Percentiles rank a stretch among this genome's conserved stretches.
phyloP scores from a whole-genome alignment of 306 rosid genomes.

The Cucurbita ficifolia region DNA sequence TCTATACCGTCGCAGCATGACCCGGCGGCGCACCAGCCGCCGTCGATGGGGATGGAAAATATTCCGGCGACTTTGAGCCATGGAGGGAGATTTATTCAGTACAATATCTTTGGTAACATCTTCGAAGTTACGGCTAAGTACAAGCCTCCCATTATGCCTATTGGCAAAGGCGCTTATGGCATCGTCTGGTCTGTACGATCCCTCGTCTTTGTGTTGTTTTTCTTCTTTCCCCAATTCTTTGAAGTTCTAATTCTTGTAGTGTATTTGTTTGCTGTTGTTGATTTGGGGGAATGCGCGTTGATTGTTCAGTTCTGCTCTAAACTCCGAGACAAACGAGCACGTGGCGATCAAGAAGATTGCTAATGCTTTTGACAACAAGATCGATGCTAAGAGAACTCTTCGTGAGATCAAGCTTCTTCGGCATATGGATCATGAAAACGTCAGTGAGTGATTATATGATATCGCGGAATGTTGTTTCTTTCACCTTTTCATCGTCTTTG shows the following conservation, averaged over 20 bases:
- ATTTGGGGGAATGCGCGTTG: not conserved
- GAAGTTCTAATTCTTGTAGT: not conserved
- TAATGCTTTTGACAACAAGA: slow-evolving; percentile 83
- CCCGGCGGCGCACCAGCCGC: slow-evolving; percentile 16
- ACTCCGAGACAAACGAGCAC: slow-evolving; percentile 78
- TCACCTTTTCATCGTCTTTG: not conserved
- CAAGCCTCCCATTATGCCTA: slow-evolving; percentile 96
- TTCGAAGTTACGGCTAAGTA: slow-evolving; percentile 86
- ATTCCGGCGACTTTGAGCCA: slow-evolving; percentile 88
- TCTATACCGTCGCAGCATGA: slow-evolving; percentile 17
- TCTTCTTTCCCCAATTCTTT: not conserved
- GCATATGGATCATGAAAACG: slow-evolving; percentile 97
- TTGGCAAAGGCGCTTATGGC: slow-evolving; percentile 96
- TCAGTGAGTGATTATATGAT: slow-evolving; percentile 26
- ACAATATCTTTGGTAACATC: slow-evolving; percentile 82
- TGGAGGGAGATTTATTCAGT: slow-evolving; percentile 85
- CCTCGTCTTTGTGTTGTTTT: not conserved
- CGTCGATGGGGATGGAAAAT: slow-evolving; percentile 42
- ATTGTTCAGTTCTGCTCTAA: slow-evolving; percentile 52
- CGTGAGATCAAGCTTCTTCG: slow-evolving; percentile 97
- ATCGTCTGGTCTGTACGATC: slow-evolving; percentile 60
- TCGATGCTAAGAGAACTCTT: slow-evolving; percentile 93
- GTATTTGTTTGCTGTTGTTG: not conserved
- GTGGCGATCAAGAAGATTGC: slow-evolving; percentile 94
- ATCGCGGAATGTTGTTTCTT: not conserved